Base-by-base conservation (phyloP, 306 rosid species). In the Gastrolobium bilobum region DNA sequence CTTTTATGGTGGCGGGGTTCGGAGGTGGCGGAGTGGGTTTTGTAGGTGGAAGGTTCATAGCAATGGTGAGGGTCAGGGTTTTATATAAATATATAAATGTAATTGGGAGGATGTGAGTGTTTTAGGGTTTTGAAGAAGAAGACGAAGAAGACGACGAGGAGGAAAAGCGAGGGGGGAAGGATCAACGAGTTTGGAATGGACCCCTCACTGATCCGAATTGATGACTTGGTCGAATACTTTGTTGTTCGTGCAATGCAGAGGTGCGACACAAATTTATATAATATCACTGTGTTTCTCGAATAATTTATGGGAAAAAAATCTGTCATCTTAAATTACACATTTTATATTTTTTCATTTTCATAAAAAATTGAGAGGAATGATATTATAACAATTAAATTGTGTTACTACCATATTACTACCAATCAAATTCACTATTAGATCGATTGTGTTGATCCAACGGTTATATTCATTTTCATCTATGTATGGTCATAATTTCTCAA, bases 41-140 rank as follows among this genome's bases (percentile, higher is more conserved):
- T 1, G 50, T 2, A 0, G 79, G 64, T 11, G 88, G 80, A 44
- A 57, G 61, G 50, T 71, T 80, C 87, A 84, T 84, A 2, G 72
- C 47, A 61, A 42, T 61, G 46, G 73, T 0, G 26, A 61, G 56
- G 2, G 3, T 0, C 9, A 48, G 60, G 70, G 62, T 33, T 68
- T 67, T 33, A 20, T 20, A 20, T 20, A 20, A 13, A 42, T 33
- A 20, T 20, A 20, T 20, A 20, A 13, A 42, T 68, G 11, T 31
- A 46, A 46, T 26, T 43, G 33, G 61, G 3, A 11, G 52, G 6
- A 8, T 40, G 34, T 5, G 53, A 70, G 4, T 39, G 35, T 47
- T 81, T 14, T 47, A 75, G 79, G 81, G 85, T 78, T 81, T 75
- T 50, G 71, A 15, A 29, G 67, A 39, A 51, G 20, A 2, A 15